Evolutionary conservation across 2,329 filamentous ascomycete genomes (phyloP), one percentile per base, ranked within the genome.

Genomic region (Fusarium brachygibbosum): DNA sequence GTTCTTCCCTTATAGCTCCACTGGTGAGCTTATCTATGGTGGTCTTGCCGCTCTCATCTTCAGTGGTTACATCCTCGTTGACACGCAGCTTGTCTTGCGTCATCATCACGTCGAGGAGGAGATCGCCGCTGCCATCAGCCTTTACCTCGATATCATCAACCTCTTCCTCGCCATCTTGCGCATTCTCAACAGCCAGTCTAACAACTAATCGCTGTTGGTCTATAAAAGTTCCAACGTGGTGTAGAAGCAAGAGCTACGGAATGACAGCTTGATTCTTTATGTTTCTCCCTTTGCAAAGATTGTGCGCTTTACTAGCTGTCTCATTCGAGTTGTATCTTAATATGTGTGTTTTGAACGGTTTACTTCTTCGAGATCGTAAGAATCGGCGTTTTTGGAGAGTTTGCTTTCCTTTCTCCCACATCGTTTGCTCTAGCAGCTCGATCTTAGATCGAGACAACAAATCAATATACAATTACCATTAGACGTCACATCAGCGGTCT

Each of bases 51-150:
- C 96, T 4, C 83, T 99, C 45, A 88, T 99, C 77, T 99, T 99
- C 85, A 94, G 91, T 49, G 95, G 86, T 10, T 99, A 99, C 82
- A 97, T 99, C 66, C 86, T 99, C 46, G 93, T 98, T 46, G 96
- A 99, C 78, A 99, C 96, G 0, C 96, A 99, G 85, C 83, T 99
- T 74, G 89, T 99, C 66, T 91, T 99, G 88, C 89, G 94, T 76
- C 93, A 97, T 80, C 96, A 98, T 82, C 95, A 98, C 77, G 93
- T 98, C 53, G 96, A 99, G 82, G 95, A 98, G 86, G 94, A 98
- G 85, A 98, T 98, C 78, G 94, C 94, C 9, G 95, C 95, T 50
- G 91, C 93, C 12, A 97, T 99, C 80, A 96, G 93, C 77, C 86
- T 99, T 49, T 99, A 99, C 79, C 87, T 99, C 50, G 95, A 98